Base-by-base conservation (phyloP, 2,329 filamentous ascomycete genomes). In the Stagonosporopsis vannaccii region DNA sequence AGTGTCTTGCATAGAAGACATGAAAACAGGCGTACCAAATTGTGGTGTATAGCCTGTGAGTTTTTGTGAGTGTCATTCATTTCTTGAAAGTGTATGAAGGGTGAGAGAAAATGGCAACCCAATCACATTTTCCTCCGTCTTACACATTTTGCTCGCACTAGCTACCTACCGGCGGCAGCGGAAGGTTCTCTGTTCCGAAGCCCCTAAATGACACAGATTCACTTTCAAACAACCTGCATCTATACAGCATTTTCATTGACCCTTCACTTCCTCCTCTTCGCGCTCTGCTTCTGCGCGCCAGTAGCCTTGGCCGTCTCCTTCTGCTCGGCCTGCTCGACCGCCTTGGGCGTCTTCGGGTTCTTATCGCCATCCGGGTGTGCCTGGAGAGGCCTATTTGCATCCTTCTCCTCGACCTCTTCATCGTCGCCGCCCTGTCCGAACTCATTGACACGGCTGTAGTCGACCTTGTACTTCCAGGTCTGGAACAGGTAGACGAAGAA, bases 401-500 rank as follows among this genome's bases (percentile, higher is more conserved):
- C 73, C 67, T 84, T 83, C 42, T 83, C 83, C 56, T 81, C 80
- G 52, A 82, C 83, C 58, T 84, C 81, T 44, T 86, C 85, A 20
- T 92, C 91, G n/a, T 96, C 94, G n/a, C 95, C 95, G 32, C 94
- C 95, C 81, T 98, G 95, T 8, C 95, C 95, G 73, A 98, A 99
- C 78, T 99, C 95, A 76, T 99, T 99, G 73, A 99, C 90, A 60
- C 95, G 87, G 11, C 85, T 89, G 79, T 94, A 95, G 77, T 99
- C 95, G 59, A 95, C 84, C 79, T 89, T 92, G 82, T 99, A 99
- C 51, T 89, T 89, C 85, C 87, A 99, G 59, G 89, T 86, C 80
- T 99, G 95, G 79, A 99, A 99, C 4, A 99, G 68, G 79, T 97
- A 99, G 56, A 99, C 84, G 75, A 99, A 99, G 84, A 99, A 99